These are phyloP conservation scores for Hygrophorus russula DNA, from an alignment of 768 basidiomycete species.

Conservation along the genomic window DNA sequence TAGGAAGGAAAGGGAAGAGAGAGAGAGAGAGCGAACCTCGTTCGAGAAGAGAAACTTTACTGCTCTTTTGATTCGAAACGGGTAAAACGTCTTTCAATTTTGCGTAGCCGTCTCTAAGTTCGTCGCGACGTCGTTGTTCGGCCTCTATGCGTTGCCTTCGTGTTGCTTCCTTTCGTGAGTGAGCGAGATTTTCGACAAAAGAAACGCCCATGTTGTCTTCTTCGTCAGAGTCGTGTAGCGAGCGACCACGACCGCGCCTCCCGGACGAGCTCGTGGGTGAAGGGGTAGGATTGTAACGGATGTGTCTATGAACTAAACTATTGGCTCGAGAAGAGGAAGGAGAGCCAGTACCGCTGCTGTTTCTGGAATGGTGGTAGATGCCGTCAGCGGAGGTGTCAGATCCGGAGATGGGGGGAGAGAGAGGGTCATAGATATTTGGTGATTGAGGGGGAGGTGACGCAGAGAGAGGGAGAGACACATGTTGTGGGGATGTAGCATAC, in stretches of 20 bases:
- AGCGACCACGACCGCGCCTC: constrained; percentile 56
- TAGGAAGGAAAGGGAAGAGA: constrained; percentile 1
- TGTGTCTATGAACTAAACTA: constrained; percentile 63
- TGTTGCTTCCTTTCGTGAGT: constrained; percentile 76
- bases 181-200: constrained; percentile 61
- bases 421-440: constrained; percentile 72
- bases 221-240: constrained; percentile 65
- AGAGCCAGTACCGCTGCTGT: constrained; percentile 68
- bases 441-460: constrained; percentile 68
- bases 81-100: constrained; percentile 83
- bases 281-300: constrained; percentile 74
- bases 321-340: constrained; percentile 68
- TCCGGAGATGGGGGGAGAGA: constrained; percentile 80
- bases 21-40: constrained; percentile 44
- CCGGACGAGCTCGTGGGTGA: constrained; percentile 69
- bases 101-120: constrained; percentile 82
- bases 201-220: constrained; percentile 54
- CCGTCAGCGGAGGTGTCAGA: constrained; percentile 85
- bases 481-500: constrained; percentile 51
- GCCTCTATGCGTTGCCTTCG: constrained; percentile 79
- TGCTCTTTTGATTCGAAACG: constrained; percentile 81
- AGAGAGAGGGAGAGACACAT: constrained; percentile 55
- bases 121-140: constrained; percentile 82
- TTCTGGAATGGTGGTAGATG: constrained; percentile 59
- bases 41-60: constrained; percentile 82